Evolutionary conservation across 2,329 filamentous ascomycete genomes (phyloP), one percentile per base, ranked within the genome.

Genomic region (Westerdykella aurantiaca): DNA sequence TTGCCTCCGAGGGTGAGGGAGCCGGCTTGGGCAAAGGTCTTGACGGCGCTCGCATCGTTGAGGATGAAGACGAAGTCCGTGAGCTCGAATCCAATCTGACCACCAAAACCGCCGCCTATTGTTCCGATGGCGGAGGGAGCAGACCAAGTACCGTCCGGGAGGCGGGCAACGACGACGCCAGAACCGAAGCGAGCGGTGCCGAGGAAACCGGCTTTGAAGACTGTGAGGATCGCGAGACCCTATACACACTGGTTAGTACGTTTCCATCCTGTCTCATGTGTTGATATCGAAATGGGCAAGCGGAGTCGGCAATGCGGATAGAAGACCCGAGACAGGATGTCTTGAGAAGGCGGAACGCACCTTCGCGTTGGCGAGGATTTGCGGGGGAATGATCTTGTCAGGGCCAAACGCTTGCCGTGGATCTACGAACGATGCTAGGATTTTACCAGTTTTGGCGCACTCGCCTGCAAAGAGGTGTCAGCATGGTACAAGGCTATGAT

Each of bases 51-150:
- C 34, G 82, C 75, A 63, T 98, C 91, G 71, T 98, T 98, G 52
- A 98, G 82, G 53, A 98, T 96, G 71, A 98, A 97, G 65, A 98
- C 93, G 64, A 98, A 98, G 67, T 93, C 88, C 46, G 88, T 93
- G 49, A 94, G 70, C 69, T 94, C 88, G 68, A 91, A 87, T 31
- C 87, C 87, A 60, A 94, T 88, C 70, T 93, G 87, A 34, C 87
- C 87, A 54, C 87, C 87, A 52, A 94, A 86, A 18, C 87, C 88
- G 43, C 83, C 88, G 54, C 88, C 88, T 22, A 85, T 82, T 1
- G 86, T 89, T 41, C 83, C 83, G 60, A 93, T 89, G 41, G 87
- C 88, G 45, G 82, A 85, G 11, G 87, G 87, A 3, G 87, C 87
- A 52, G 84, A 88, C 87, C 87, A 94, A 44, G 75, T 75, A 34